Evolutionary conservation across 2,329 filamentous ascomycete species (phyloP).

Genomic region (Plenodomus tracheiphilus): DNA sequence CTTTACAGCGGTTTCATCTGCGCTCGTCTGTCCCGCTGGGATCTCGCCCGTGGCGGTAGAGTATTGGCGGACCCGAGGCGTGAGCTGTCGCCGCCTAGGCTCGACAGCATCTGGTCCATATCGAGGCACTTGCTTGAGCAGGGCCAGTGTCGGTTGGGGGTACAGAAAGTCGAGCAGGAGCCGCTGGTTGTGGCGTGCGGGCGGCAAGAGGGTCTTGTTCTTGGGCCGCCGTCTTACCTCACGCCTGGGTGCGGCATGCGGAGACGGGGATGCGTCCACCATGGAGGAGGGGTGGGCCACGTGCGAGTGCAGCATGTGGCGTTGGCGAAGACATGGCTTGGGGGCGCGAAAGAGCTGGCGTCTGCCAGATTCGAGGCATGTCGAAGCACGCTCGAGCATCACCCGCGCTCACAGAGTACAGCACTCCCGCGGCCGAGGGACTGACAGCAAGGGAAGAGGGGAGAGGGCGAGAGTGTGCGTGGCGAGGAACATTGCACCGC

Average conservation of each 20-base stretch:
- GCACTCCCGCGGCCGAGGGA: too few species aligned
- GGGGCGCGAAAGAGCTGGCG: conserved; percentile 53
- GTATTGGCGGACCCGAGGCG: conserved; percentile 29
- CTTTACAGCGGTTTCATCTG: conserved; percentile 10
- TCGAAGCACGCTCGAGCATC: conserved; percentile 63
- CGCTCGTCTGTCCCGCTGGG: conserved; percentile 6
- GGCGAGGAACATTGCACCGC: conserved; percentile 14
- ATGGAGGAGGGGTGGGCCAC: too few species aligned
- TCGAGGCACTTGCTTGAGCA: conserved; percentile 35
- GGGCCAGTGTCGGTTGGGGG: conserved; percentile 49
- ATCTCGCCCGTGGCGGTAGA: conserved; percentile 25
- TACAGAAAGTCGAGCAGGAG: conserved; percentile 53
- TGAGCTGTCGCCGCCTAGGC: conserved; percentile 23
- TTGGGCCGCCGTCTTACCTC: too few species aligned
- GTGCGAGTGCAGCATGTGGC: conserved; percentile 56
- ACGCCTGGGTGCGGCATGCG: too few species aligned
- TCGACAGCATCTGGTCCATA: conserved; percentile 28
- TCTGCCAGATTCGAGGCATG: conserved; percentile 62
- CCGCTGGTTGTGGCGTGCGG: background rate
- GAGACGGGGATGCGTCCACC: too few species aligned
- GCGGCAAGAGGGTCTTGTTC: background rate
- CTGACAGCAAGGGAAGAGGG: too few species aligned
- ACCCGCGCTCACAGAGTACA: conserved; percentile 30
- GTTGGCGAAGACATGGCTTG: conserved; percentile 45
- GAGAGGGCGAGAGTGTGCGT: conserved; percentile 1